phyloP scores from a whole-genome alignment of 345 rosid species.

The Sonneratia caseolaris region DNA sequence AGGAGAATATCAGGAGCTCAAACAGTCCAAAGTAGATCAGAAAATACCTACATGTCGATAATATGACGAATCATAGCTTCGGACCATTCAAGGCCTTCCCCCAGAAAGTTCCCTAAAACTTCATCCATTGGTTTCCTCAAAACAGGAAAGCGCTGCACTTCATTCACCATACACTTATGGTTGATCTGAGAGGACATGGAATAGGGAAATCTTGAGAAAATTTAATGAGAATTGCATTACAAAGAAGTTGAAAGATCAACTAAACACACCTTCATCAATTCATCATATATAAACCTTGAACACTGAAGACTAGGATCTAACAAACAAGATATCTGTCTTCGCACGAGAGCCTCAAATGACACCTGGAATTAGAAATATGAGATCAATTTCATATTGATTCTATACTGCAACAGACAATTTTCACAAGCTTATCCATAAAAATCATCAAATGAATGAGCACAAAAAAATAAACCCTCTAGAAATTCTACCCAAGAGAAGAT shows the following conservation, averaged over 20 bases:
- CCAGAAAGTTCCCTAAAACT: conserved; percentile 73
- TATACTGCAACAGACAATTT: not conserved
- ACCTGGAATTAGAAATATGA: conserved; percentile 31
- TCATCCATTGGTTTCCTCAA: conserved; percentile 90
- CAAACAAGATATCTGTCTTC: conserved; percentile 84
- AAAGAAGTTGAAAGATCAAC: not conserved
- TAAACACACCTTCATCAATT: conserved; percentile 60
- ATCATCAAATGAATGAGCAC: not conserved
- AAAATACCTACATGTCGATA: conserved; percentile 81
- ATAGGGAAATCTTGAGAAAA: not conserved
- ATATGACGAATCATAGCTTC: conserved; percentile 89
- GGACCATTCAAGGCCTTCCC: conserved; percentile 86
- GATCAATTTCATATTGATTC: not conserved
- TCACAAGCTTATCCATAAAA: not conserved
- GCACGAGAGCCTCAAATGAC: conserved; percentile 91
- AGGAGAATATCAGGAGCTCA: not conserved
- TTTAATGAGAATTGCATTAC: not conserved
- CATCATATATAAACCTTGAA: conserved; percentile 91
- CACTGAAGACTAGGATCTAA: conserved; percentile 97
- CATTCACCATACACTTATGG: conserved; percentile 69
- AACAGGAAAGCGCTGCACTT: conserved; percentile 74
- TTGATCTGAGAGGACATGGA: conserved; percentile 50
- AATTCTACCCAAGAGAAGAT: conserved; percentile 1
- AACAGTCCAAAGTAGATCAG: not conserved
- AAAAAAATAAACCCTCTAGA: not conserved